A percentile compares a stretch with the other conserved stretches of the same genome.
Conservation (phyloP, 345 rosid genomes). For the Populus deltoides region DNA sequence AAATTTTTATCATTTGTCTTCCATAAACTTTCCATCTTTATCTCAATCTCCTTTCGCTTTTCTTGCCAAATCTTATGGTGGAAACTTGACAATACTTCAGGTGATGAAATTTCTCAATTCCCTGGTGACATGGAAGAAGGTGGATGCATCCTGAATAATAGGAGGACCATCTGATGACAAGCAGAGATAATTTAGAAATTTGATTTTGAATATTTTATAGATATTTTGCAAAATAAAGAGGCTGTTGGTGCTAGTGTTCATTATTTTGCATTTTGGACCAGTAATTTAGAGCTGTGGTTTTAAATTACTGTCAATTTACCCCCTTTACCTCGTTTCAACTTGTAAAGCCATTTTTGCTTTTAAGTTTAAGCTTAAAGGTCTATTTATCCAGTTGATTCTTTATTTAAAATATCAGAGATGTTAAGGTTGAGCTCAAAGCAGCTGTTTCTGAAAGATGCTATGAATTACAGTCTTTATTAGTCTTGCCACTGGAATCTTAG, state of each 20-base stretch:
- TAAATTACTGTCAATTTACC: neutral
- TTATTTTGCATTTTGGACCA: neutral
- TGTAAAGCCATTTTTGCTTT: neutral
- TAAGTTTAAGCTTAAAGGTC: neutral
- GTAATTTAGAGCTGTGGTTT: neutral
- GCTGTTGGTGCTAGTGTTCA: neutral
- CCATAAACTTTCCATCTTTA: neutral
- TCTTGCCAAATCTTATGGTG: neutral
- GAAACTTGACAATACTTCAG: constrained; percentile 32
- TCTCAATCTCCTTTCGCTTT: neutral
- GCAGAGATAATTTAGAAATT: neutral
- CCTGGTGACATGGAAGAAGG: constrained; percentile 59
- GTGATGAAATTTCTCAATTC: constrained; percentile 77
- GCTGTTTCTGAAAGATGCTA: no score
- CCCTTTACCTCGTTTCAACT: neutral
- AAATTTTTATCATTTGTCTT: neutral
- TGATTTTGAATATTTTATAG: neutral
- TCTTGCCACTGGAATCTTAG: neutral
- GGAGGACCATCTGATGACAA: constrained; percentile 11
- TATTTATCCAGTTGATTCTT: neutral
- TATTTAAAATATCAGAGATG: neutral
- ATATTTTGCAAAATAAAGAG: neutral
- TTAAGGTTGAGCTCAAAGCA: neutral
- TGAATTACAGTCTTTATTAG: no score
- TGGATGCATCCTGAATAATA: neutral